Evolutionary conservation across 2,329 filamentous ascomycete genomes (phyloP).

Genomic region (Apiospora phragmitis): DNA sequence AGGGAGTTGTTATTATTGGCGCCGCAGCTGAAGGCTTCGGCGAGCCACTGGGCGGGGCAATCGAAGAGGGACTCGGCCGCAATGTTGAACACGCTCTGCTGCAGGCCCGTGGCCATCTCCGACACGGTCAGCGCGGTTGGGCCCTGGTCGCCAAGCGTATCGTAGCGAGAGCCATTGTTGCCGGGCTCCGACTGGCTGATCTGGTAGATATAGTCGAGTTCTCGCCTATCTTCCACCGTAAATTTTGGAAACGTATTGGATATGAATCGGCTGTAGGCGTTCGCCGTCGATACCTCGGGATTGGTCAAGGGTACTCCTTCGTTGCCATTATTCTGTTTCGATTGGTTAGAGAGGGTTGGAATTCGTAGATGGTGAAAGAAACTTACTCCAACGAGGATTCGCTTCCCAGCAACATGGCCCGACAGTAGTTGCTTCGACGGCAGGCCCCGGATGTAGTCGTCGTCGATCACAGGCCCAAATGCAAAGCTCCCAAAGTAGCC

Average conservation of each 20-base stretch:
- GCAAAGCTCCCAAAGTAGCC: conserved; percentile 32
- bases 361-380: conserved; percentile 25
- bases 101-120: conserved; percentile 50
- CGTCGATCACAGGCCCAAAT: conserved; percentile 40
- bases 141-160: conserved; percentile 36
- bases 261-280: conserved; percentile 34
- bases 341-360: not conserved
- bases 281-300: conserved; percentile 32
- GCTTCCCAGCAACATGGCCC: conserved; percentile 13
- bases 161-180: conserved; percentile 27
- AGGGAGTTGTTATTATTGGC: not conserved
- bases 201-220: conserved; percentile 17
- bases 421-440: conserved; percentile 30
- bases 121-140: conserved; percentile 50
- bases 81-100: conserved; percentile 54
- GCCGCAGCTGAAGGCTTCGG: conserved; percentile 42
- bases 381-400: conserved; percentile 32
- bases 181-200: conserved; percentile 17
- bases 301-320: conserved; percentile 40
- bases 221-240: conserved; percentile 29
- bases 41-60: conserved; percentile 58
- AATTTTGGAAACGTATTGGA: conserved; percentile 34
- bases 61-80: conserved; percentile 56
- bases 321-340: conserved; percentile 33
- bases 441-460: conserved; percentile 31